These are phyloP conservation scores for Teunomyces panamensis DNA, from an alignment of 805 yeast genomes.

Conservation along the genomic window DNA sequence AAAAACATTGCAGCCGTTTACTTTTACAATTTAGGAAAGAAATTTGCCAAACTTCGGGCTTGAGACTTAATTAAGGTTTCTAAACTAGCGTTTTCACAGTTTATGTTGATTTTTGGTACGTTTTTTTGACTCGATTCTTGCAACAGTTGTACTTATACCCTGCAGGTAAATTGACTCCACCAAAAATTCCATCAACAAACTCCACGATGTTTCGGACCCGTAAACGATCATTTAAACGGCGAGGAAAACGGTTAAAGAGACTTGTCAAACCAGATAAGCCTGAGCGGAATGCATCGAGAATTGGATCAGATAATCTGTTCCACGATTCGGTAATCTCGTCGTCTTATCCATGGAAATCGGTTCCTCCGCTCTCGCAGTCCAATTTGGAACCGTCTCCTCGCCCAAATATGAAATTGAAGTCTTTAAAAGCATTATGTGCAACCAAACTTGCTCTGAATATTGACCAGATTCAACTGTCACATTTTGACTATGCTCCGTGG, in stretches of 20 bases:
- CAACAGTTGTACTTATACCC: background rate
- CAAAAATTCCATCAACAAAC: background rate
- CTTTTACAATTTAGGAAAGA: too few species aligned
- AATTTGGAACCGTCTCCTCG: slow-evolving; percentile 1
- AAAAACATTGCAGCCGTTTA: too few species aligned
- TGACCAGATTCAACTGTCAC: slow-evolving; percentile 15
- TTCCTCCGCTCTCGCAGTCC: slow-evolving; percentile 16
- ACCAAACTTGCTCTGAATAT: slow-evolving; percentile 27
- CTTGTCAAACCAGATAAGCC: slow-evolving; percentile 1
- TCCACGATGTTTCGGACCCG: slow-evolving; percentile 2
- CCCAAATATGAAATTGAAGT: slow-evolving; percentile 4
- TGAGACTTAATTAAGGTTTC: too few species aligned
- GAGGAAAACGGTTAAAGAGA: background rate
- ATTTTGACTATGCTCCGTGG: slow-evolving; percentile 25
- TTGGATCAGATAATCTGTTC: slow-evolving; percentile 6
- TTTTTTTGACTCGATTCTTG: background rate
- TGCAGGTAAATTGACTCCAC: background rate
- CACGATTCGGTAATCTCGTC: slow-evolving; percentile 4
- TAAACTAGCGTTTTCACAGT: background rate
- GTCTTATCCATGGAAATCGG: slow-evolving; percentile 13
- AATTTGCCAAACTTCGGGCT: too few species aligned
- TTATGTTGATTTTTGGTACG: background rate
- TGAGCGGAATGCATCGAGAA: slow-evolving; percentile 1
- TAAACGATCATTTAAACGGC: background rate
- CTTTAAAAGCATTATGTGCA: slow-evolving; percentile 24